Evolutionary conservation across 257 asterid species (phyloP).

Genomic region (Lavandula angustifolia): DNA sequence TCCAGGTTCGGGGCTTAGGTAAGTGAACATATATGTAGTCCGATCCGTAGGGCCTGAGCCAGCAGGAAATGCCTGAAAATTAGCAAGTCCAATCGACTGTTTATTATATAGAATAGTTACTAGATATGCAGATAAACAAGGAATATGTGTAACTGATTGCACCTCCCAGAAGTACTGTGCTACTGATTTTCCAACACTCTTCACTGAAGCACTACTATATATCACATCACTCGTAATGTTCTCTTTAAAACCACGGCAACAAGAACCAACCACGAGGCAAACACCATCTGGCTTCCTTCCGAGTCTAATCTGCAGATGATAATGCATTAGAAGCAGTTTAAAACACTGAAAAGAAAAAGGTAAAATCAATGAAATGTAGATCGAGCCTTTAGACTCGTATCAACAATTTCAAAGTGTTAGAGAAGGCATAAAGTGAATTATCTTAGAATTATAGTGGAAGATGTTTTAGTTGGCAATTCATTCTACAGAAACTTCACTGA

Average conservation of each 20-base stretch:
- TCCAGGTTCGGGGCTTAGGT: slow-evolving; percentile 80
- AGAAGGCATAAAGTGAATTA: background rate
- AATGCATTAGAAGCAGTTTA: slow-evolving; percentile 34
- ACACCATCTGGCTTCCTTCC: slow-evolving; percentile 95
- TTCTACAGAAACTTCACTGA: background rate
- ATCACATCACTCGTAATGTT: slow-evolving; percentile 82
- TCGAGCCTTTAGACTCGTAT: background rate
- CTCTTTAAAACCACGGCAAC: slow-evolving; percentile 77
- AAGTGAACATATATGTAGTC: slow-evolving; percentile 96
- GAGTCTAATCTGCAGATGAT: slow-evolving; percentile 63
- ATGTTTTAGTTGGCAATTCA: background rate
- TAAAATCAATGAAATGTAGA: background rate
- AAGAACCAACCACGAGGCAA: slow-evolving; percentile 96
- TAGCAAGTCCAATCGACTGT: slow-evolving; percentile 8
- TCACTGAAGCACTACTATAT: slow-evolving; percentile 69
- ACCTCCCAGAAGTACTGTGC: slow-evolving; percentile 99
- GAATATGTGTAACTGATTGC: slow-evolving; percentile 16
- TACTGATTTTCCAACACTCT: slow-evolving; percentile 66
- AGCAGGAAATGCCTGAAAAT: slow-evolving; percentile 91
- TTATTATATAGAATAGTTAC: background rate
- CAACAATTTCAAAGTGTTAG: slow-evolving; percentile 6
- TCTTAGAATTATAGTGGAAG: background rate
- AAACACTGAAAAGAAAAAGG: background rate
- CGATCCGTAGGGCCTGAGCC: slow-evolving; percentile 85
- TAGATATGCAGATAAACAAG: background rate